Conservation (phyloP, 1,284 basidiomycete species). For the Coniferiporia sulphurascens region DNA sequence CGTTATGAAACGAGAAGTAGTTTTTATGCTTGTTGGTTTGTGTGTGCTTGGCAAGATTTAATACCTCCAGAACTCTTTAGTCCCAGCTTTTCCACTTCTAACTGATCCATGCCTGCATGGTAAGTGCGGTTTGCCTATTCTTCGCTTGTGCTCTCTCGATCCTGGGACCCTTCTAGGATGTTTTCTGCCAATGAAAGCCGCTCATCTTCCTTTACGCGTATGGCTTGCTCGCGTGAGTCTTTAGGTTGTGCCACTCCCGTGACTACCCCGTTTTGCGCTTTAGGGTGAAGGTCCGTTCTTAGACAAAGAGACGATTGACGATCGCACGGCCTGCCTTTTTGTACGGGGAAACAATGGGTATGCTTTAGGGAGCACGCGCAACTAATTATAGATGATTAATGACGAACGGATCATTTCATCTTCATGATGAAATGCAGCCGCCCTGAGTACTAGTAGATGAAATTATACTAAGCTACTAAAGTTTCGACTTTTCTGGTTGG, state of each 20-base stretch:
- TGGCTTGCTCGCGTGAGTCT: neutral
- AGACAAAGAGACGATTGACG: no score
- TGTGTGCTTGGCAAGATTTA: neutral
- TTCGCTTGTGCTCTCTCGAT: neutral
- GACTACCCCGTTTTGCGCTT: neutral
- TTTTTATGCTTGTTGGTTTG: neutral
- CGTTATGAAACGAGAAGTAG: slow-evolving; percentile 4
- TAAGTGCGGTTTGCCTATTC: neutral
- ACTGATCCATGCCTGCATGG: neutral
- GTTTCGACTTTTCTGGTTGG: neutral
- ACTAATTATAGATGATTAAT: no score
- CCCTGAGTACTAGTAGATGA: no score
- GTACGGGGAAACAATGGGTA: no score
- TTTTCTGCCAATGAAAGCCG: neutral
- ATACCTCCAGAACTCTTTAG: neutral
- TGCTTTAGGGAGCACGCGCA: no score
- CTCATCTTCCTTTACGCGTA: neutral
- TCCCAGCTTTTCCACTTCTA: neutral
- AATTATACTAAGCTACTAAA: no score
- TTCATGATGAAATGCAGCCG: no score
- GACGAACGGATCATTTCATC: no score
- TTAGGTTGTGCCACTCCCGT: neutral
- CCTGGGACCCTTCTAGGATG: neutral
- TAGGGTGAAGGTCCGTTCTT: neutral
- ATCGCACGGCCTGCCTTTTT: no score